Evolutionary conservation across 1,139 yeast genomes (phyloP), one percentile per base, ranked within the genome.

Genomic region (Eremothecium coryli): DNA sequence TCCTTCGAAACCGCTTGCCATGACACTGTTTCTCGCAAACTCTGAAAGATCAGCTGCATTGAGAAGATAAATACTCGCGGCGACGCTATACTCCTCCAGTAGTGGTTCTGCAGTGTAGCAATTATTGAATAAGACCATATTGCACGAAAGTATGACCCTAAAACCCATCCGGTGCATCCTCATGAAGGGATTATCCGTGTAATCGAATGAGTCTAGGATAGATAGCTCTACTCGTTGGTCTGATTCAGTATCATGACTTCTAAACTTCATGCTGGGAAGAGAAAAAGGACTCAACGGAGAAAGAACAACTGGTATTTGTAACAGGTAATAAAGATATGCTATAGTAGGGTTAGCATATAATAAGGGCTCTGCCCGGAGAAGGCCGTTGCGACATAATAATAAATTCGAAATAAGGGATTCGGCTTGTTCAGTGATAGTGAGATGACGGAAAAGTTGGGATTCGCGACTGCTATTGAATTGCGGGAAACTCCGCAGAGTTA

Each of bases 1-100:
- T 35, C 76, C 71, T 56, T 90, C 98, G 70, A 84, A 90, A 0
- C 97, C 97, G 40, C 93, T 77, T 61, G 86, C 94, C 29, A 71
- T 59, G 2, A 52, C 55, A 26, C 58, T 50, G 23, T 61, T 64
- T 31, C 61, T 56, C 0, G 68, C 63, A 31, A 65, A 45, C 49
- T 76, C 85, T 46, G 82, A 76, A 71, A 76, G 68, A 52, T 76
- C 85, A 15, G 77, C 82, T 23, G 76, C 70, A 4, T 78, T 73
- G 23, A 76, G 58, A 43, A 76, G 70, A 58, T 76, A 75, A 42
- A 76, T 76, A 51, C 77, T 82, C 0, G 82, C 82, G 4, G 85
- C 85, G 18, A 76, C 82, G 9, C 82, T 74, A 47, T 75, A 76
- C 47, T 76, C 85, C 52, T 76, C 85, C 37, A 76, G 75, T 43